Conservation (phyloP, 129 eudicot species). For the Logfia minima region DNA sequence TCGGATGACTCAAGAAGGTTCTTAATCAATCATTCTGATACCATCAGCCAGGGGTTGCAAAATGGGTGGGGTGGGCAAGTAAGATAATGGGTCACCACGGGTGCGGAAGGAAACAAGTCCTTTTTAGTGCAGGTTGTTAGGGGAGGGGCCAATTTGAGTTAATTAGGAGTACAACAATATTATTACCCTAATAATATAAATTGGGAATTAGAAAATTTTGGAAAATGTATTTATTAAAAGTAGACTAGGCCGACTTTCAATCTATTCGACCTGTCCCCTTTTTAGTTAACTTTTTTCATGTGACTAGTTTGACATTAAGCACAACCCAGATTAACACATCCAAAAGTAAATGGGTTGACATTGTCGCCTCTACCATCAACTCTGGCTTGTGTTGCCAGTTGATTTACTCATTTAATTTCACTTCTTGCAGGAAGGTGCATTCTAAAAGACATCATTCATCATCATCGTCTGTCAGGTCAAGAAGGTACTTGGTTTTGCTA, state of each 20-base stretch:
- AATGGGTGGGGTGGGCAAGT: not conserved
- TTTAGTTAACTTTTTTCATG: not conserved
- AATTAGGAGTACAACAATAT: not conserved
- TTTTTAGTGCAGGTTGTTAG: not conserved
- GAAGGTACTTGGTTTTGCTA: conserved; percentile 57
- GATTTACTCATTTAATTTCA: conserved; percentile 25
- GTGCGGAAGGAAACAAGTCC: not conserved
- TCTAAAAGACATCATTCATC: conserved; percentile 59
- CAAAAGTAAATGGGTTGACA: not conserved
- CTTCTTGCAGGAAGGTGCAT: conserved; percentile 59
- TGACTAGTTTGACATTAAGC: not conserved
- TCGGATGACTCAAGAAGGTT: conserved; percentile 83
- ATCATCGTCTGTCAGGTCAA: conserved; percentile 81
- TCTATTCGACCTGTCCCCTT: not conserved
- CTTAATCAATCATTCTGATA: not conserved
- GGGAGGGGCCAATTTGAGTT: not conserved
- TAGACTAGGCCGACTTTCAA: not conserved
- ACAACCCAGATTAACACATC: not conserved
- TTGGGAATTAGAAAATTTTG: not conserved
- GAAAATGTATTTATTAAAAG: no score
- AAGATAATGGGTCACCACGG: not conserved
- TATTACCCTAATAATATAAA: not conserved
- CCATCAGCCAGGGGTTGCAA: not conserved
- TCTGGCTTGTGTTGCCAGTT: not conserved
- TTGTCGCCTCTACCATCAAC: not conserved